These are phyloP conservation scores for Dissophora globulifera DNA, from an alignment of 192 early-diverging fungal species.

Conservation along the genomic window DNA sequence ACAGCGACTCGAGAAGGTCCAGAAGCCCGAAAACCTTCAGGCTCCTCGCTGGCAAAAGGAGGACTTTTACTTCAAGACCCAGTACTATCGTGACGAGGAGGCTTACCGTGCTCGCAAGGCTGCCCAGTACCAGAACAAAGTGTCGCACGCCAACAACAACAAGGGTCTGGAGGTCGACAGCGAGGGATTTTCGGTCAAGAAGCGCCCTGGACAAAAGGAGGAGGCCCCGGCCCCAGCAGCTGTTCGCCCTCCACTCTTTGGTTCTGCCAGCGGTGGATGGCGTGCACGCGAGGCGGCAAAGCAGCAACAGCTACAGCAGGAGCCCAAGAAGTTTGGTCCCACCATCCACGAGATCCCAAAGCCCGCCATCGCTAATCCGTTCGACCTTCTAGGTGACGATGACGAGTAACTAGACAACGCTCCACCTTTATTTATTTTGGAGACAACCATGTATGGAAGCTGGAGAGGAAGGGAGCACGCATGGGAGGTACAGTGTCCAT, in stretches of 20 bases:
- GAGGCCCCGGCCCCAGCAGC: constrained; percentile 36
- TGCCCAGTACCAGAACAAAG: constrained; percentile 35
- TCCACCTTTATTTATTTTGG: no score
- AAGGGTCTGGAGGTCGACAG: constrained; percentile 31
- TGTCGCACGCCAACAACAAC: constrained; percentile 5
- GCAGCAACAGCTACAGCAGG: constrained; percentile 29
- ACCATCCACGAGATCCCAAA: constrained; percentile 41
- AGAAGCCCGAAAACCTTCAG: constrained; percentile 39
- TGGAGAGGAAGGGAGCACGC: not conserved
- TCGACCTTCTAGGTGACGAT: constrained; percentile 31
- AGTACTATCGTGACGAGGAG: constrained; percentile 47
- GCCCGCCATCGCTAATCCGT: constrained; percentile 40
- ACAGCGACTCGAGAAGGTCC: constrained; percentile 24
- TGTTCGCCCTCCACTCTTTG: constrained; percentile 50
- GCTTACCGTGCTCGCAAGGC: constrained; percentile 53
- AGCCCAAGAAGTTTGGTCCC: constrained; percentile 53
- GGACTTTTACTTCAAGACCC: constrained; percentile 51
- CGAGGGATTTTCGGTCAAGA: constrained; percentile 43
- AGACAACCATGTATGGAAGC: not conserved
- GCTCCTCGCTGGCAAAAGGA: constrained; percentile 52
- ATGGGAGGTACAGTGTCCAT: no score
- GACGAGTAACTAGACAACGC: constrained; percentile 4
- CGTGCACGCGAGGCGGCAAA: constrained; percentile 50
- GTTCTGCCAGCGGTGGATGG: constrained; percentile 42
- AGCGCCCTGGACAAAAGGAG: constrained; percentile 45